Evolutionary conservation across 495 filamentous ascomycete species (phyloP).

Genomic region (Neurospora tetraspora): DNA sequence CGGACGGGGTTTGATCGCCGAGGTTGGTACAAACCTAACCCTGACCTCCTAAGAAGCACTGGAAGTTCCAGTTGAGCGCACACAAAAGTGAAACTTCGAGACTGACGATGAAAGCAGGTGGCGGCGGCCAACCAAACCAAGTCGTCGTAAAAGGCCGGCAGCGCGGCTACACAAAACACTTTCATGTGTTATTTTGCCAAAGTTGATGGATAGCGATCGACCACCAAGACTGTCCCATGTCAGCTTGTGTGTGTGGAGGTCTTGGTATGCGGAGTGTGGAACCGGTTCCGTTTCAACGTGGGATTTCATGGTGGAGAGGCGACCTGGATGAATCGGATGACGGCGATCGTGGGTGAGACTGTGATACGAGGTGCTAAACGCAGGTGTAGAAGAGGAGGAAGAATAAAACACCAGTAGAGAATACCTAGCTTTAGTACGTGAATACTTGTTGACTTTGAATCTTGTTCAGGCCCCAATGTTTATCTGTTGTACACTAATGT

Average conservation of each 20-base stretch:
- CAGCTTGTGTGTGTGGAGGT: not conserved
- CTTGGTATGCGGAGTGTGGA: not conserved
- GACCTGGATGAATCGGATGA: not conserved
- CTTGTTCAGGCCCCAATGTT: not conserved
- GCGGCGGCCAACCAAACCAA: constrained; percentile 14
- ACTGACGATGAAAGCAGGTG: not conserved
- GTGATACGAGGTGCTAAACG: not conserved
- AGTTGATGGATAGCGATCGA: not conserved
- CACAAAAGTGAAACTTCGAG: not conserved
- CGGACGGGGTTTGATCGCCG: constrained; percentile 18
- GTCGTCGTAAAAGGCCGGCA: not conserved
- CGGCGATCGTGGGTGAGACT: not conserved
- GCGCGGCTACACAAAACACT: not conserved
- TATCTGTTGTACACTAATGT: too few relatives aligned
- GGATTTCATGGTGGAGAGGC: not conserved
- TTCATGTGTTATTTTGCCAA: not conserved
- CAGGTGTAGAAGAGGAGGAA: not conserved
- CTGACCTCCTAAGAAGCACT: not conserved
- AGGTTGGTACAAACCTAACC: constrained; percentile 3
- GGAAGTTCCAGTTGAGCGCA: not conserved
- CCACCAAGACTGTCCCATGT: not conserved
- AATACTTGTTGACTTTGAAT: not conserved
- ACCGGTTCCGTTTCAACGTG: not conserved
- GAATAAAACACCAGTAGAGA: not conserved
- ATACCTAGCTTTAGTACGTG: not conserved